Conservation (phyloP, 2,329 filamentous ascomycete genomes). For the Cladorrhinum sp. region DNA sequence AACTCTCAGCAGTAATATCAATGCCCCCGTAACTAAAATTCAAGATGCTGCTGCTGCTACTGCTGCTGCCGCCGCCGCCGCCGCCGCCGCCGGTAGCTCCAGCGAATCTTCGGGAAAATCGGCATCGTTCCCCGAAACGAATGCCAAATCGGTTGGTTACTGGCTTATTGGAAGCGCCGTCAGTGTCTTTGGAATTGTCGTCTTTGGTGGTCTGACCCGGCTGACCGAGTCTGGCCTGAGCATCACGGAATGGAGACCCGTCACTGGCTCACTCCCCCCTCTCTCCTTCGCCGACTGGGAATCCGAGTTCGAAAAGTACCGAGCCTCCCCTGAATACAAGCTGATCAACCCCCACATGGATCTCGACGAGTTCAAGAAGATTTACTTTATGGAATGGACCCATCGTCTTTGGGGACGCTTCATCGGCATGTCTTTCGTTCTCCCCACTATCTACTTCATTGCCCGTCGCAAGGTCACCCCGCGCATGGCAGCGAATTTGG, state of each 20-base stretch:
- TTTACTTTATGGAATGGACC: conserved; percentile 99
- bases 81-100: background rate
- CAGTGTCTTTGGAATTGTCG: conserved; percentile 94
- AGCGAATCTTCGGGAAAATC: conserved; percentile 26
- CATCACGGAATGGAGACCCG: conserved; percentile 98
- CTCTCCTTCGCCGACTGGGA: conserved; percentile 80
- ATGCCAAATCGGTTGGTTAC: conserved; percentile 76
- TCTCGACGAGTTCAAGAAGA: conserved; percentile 92
- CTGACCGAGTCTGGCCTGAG: conserved; percentile 95
- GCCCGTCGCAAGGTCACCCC: conserved; percentile 72
- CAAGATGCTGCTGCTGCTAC: background rate
- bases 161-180: conserved; percentile 90
- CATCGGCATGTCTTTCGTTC: conserved; percentile 83
- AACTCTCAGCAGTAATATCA: conserved; percentile 16
- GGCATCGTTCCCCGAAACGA: conserved; percentile 56
- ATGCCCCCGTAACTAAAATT: conserved; percentile 5
- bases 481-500: conserved; percentile 72
- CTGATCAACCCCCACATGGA: conserved; percentile 91
- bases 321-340: conserved; percentile 86
- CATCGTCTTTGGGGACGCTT: conserved; percentile 92
- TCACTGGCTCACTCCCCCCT: conserved; percentile 87
- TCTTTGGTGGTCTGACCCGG: conserved; percentile 89
- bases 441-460: conserved; percentile 87
- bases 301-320: conserved; percentile 89
- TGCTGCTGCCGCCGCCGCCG: conserved; percentile 23